Base-by-base conservation (phyloP, 179 eudicot species). In the Beta macrorhiza region DNA sequence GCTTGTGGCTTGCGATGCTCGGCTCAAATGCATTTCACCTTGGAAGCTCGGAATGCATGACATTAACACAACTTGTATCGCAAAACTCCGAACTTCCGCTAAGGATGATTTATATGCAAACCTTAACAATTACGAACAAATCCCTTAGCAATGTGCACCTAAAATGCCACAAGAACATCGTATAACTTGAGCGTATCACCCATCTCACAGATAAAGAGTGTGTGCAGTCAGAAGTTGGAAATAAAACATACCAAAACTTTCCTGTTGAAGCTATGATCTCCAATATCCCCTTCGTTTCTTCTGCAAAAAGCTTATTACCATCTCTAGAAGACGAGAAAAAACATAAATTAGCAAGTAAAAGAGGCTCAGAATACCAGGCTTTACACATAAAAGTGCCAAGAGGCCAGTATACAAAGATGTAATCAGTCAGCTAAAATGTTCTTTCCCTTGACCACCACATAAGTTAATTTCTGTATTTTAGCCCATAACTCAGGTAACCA, bases 231-330 rank as follows among this genome's bases (percentile, higher is more conserved):
- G 71, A 72, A 61, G 37, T 22, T 19, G 15, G 42, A 63, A 55
- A 68, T 61, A 67, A 72, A 78, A 49, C 87, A 74, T 89, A 91
- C 95, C 95, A 90, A 82, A 87, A 91, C 72, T 88, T 87, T 72
- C 95, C 95, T 3, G 93, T 87, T 53, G 91, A 87, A 71, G 95
- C 92, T 61, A 88, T 88, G 47, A 76, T 76, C 82, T 85, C 89
- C 76, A 91, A 75, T 51, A 81, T 81, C 72, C 78, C 78, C 85
- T 87, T 84, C 72, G 87, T 88, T 77, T 87, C 91, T 72, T 89
- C 91, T 42, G 83, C 87, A 5, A 89, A 83, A 68, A 86, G 67
- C 75, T 65, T 82, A 16, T 86, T 90, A 72, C 78, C 75, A 58
- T 61, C 86, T 71, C 92, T 91, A 78, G 78, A 67, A 68, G 71